Conservation (phyloP, 352 stramenopile species). For the Phytophthora fragariaefolia region DNA sequence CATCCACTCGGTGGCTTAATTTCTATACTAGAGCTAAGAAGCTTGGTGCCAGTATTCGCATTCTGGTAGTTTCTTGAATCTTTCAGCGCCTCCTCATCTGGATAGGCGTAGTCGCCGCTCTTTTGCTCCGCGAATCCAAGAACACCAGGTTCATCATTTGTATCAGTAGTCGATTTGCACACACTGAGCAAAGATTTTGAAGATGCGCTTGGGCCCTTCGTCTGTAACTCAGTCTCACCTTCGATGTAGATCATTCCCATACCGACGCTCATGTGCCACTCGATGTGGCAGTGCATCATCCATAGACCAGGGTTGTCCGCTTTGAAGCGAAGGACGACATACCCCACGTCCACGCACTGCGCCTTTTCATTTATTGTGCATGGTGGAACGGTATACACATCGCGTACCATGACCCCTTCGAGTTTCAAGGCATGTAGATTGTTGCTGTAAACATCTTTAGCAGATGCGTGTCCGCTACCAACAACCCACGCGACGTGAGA, state of each 20-base stretch:
- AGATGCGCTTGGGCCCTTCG: not conserved
- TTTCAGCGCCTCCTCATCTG: too few species aligned
- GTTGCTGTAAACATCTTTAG: slow-evolving; percentile 2
- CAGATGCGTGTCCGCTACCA: slow-evolving; percentile 6
- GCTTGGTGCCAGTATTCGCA: too few species aligned
- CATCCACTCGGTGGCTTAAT: too few species aligned
- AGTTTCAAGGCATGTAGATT: slow-evolving; percentile 22
- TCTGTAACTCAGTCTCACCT: slow-evolving; percentile 5
- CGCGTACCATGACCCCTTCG: slow-evolving; percentile 7
- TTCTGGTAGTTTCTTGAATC: too few species aligned
- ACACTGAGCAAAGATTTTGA: slow-evolving; percentile 9
- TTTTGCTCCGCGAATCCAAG: too few species aligned
- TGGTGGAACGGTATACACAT: slow-evolving; percentile 22
- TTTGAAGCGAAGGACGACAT: slow-evolving; percentile 33
- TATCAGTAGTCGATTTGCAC: too few species aligned
- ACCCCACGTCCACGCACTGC: slow-evolving; percentile 22
- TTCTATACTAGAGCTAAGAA: too few species aligned
- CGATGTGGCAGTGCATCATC: slow-evolving; percentile 41
- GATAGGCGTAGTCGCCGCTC: too few species aligned
- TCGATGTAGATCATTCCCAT: slow-evolving; percentile 25
- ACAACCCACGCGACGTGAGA: slow-evolving; percentile 26
- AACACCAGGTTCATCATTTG: too few species aligned
- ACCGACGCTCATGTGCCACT: slow-evolving; percentile 29
- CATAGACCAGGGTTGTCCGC: slow-evolving; percentile 33
- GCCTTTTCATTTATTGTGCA: slow-evolving; percentile 14